A percentile compares a stretch with the other conserved stretches of the same genome.
Evolutionary conservation across 208 protist genomes (phyloP).

Genomic region (Leishmania amazonensis): DNA sequence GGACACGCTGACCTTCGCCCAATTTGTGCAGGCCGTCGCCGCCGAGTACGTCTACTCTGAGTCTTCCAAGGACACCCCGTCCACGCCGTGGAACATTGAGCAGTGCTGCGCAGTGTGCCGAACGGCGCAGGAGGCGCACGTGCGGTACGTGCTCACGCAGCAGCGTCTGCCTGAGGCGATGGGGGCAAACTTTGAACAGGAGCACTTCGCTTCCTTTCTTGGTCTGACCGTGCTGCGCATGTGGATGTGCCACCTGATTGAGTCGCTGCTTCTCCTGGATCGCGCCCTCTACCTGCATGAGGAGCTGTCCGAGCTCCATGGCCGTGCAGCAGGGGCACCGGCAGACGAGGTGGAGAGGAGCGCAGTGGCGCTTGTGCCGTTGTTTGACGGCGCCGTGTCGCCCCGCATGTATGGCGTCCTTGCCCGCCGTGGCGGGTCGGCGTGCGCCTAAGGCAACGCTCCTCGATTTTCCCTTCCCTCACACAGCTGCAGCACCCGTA

Average conservation of each 20-base stretch:
- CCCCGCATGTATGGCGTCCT: constrained; percentile 87
- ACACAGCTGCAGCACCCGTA: background rate
- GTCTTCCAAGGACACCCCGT: constrained; percentile 33
- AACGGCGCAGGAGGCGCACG: constrained; percentile 39
- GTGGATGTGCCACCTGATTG: constrained; percentile 90
- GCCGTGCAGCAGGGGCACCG: background rate
- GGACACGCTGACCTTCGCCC: constrained; percentile 53
- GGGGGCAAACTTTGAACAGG: constrained; percentile 25
- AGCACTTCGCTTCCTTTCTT: constrained; percentile 73
- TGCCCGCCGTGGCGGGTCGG: constrained; percentile 46
- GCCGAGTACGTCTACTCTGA: constrained; percentile 59
- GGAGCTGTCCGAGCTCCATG: constrained; percentile 7
- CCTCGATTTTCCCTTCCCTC: background rate
- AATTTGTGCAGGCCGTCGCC: constrained; percentile 48
- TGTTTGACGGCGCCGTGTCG: constrained; percentile 84
- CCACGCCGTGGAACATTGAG: constrained; percentile 43
- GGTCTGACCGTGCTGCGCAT: constrained; percentile 86
- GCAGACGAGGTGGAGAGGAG: constrained; percentile 23
- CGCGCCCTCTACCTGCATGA: constrained; percentile 79
- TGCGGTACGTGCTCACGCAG: constrained; percentile 18
- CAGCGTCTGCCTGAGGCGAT: constrained; percentile 33
- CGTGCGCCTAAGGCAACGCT: background rate
- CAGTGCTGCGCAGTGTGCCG: constrained; percentile 45
- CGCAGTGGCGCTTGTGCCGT: constrained; percentile 79
- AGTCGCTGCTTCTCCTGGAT: constrained; percentile 81